Percentiles rank a stretch among this genome's conserved stretches.
Evolutionary conservation across 768 basidiomycete genomes (phyloP).

Genomic region (Russula sp.): DNA sequence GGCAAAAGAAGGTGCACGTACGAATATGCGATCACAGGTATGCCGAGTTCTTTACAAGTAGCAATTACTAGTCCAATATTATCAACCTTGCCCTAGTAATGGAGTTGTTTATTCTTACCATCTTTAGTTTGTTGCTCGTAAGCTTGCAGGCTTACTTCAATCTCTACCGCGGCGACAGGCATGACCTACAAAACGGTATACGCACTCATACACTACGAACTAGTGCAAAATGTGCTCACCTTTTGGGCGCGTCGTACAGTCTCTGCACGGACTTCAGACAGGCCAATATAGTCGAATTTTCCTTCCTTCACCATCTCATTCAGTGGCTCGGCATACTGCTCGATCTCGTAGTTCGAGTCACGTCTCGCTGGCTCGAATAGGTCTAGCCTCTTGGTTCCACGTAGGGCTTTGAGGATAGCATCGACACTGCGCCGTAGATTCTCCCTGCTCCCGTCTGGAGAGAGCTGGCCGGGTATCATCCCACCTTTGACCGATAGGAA

Average conservation of each 20-base stretch:
- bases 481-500: slow-evolving; percentile 47
- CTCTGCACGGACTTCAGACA: slow-evolving; percentile 48
- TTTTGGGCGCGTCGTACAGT: slow-evolving; percentile 39
- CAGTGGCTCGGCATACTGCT: slow-evolving; percentile 41
- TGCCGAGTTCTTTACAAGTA: slow-evolving; percentile 46
- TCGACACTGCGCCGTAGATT: slow-evolving; percentile 44
- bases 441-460: slow-evolving; percentile 33
- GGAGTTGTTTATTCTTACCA: slow-evolving; percentile 27
- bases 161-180: slow-evolving; percentile 58
- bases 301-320: slow-evolving; percentile 46
- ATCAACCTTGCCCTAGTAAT: neutral
- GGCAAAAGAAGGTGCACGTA: slow-evolving; percentile 18
- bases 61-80: slow-evolving; percentile 37
- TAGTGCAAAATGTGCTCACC: neutral
- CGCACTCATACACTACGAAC: neutral
- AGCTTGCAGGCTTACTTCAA: slow-evolving; percentile 60
- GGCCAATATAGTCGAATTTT: slow-evolving; percentile 51
- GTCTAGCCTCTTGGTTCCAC: slow-evolving; percentile 51
- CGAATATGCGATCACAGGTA: slow-evolving; percentile 56
- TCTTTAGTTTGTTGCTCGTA: slow-evolving; percentile 49
- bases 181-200: slow-evolving; percentile 36
- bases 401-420: slow-evolving; percentile 39
- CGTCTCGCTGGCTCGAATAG: slow-evolving; percentile 51
- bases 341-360: slow-evolving; percentile 39
- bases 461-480: neutral